Conservation (phyloP, 2,329 filamentous ascomycete species). For the Amauroascus niger region DNA sequence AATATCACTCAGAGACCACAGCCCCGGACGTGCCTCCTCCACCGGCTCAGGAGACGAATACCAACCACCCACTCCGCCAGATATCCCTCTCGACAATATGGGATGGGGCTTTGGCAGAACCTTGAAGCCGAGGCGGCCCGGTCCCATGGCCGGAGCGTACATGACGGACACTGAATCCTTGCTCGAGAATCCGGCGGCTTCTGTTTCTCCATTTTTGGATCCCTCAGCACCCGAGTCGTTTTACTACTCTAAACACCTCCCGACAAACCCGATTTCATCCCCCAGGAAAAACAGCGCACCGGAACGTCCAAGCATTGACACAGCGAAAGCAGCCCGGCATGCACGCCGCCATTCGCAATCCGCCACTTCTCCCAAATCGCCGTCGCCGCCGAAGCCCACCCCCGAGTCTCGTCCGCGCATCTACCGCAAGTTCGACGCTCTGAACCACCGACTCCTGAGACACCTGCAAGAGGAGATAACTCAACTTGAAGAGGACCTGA, state of each 20-base stretch:
- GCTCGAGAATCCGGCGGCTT: conserved; percentile 19
- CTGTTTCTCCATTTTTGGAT: conserved; percentile 24
- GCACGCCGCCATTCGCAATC: background rate
- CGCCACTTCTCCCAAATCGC: conserved; percentile 4
- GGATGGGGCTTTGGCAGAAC: conserved; percentile 21
- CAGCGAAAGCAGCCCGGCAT: background rate
- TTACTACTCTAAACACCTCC: conserved; percentile 21
- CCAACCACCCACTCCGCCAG: conserved; percentile 23
- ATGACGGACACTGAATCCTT: conserved; percentile 16
- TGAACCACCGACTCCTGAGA: conserved; percentile 73
- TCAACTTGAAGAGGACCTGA: conserved; percentile 70
- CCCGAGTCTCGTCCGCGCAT: conserved; percentile 44
- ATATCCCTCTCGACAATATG: conserved; percentile 22
- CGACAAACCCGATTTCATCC: conserved; percentile 32
- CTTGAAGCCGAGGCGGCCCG: conserved; percentile 3
- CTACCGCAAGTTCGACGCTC: conserved; percentile 70
- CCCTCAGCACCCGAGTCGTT: conserved; percentile 28
- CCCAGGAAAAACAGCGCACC: background rate
- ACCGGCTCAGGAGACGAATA: conserved; percentile 25
- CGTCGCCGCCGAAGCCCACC: background rate
- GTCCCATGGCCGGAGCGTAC: conserved; percentile 17
- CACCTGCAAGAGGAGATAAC: conserved; percentile 77
- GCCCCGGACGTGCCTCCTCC: conserved; percentile 28
- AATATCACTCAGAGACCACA: conserved; percentile 26
- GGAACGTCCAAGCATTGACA: conserved; percentile 4